Percentiles rank a stretch among this genome's conserved stretches.
These are phyloP conservation scores for Pseudogymnoascus destructans DNA, from an alignment of 2,329 filamentous ascomycete species.

Conservation along the genomic window DNA sequence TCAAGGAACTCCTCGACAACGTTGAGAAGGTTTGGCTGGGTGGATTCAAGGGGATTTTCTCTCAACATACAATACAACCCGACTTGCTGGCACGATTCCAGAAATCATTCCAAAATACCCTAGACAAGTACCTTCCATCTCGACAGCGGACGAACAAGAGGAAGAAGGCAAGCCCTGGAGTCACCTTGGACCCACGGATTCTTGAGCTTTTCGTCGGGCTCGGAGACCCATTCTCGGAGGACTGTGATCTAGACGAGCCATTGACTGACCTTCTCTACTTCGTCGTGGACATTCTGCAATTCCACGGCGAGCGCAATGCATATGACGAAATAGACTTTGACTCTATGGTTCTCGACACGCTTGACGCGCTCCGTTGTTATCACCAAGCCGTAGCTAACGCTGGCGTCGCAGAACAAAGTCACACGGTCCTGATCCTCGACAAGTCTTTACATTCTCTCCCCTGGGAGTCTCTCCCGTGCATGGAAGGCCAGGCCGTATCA, in stretches of 20 bases:
- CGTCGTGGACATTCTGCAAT: constrained; percentile 89
- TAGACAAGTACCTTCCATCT: constrained; percentile 79
- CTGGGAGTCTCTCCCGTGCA: constrained; percentile 88
- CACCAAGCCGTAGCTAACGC: constrained; percentile 38
- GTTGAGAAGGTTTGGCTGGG: constrained; percentile 92
- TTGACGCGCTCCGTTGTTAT: constrained; percentile 72
- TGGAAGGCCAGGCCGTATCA: constrained; percentile 67
- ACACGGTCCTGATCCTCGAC: constrained; percentile 83
- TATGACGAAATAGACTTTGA: constrained; percentile 98
- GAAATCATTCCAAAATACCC: constrained; percentile 60
- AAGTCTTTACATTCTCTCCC: constrained; percentile 84
- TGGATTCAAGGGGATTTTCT: constrained; percentile 90
- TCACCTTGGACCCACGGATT: constrained; percentile 51
- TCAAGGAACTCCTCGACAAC: constrained; percentile 67
- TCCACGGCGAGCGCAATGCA: constrained; percentile 89
- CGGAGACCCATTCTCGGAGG: constrained; percentile 55
- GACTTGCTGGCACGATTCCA: constrained; percentile 63
- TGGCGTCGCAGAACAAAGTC: constrained; percentile 33
- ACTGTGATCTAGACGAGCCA: constrained; percentile 69
- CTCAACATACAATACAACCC: constrained; percentile 50
- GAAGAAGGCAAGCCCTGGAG: constrained; percentile 28
- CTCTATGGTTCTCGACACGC: constrained; percentile 71
- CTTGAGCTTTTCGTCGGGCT: constrained; percentile 82
- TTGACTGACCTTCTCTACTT: constrained; percentile 93
- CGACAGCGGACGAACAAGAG: constrained; percentile 50